Evolutionary conservation across 495 filamentous ascomycete genomes (phyloP).

Genomic region (Penicillium pulvis): DNA sequence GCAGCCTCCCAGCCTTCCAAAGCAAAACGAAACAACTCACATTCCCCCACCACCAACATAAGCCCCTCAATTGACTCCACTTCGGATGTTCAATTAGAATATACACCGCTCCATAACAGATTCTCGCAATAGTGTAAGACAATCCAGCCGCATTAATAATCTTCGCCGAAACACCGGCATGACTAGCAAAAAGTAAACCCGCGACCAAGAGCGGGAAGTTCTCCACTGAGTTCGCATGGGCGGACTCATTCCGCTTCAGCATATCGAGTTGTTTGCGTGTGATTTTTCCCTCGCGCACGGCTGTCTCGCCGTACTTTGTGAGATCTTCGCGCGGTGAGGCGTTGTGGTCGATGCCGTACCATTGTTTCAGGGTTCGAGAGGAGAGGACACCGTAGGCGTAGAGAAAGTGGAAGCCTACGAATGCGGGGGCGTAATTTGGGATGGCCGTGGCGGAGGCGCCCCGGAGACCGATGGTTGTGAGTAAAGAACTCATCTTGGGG

Average conservation of each 20-base stretch:
- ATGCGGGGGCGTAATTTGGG: conserved; percentile 38
- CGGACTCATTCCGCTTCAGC: conserved; percentile 48
- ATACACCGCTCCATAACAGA: conserved; percentile 27
- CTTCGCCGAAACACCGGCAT: conserved; percentile 23
- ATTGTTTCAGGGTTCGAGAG: conserved; percentile 48
- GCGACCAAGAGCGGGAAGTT: conserved; percentile 32
- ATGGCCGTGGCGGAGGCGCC: too few species aligned
- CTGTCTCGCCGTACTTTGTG: conserved; percentile 43
- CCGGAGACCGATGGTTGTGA: too few species aligned
- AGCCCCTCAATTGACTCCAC: conserved; percentile 24
- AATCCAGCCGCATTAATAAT: conserved; percentile 28
- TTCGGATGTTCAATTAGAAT: conserved; percentile 22
- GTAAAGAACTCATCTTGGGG: too few species aligned
- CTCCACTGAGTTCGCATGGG: conserved; percentile 53
- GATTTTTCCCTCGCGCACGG: conserved; percentile 51
- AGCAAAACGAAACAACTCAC: conserved; percentile 28
- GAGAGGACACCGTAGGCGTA: conserved; percentile 52
- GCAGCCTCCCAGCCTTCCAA: conserved; percentile 18
- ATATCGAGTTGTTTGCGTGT: conserved; percentile 43
- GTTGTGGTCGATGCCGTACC: conserved; percentile 53
- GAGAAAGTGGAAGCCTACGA: conserved; percentile 49
- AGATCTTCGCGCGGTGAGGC: conserved; percentile 48
- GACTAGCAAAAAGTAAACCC: conserved; percentile 20
- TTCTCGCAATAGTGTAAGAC: conserved; percentile 29
- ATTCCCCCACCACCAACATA: conserved; percentile 35